Base-by-base conservation (phyloP, 805 yeast genomes). In the Ogataea pini region DNA sequence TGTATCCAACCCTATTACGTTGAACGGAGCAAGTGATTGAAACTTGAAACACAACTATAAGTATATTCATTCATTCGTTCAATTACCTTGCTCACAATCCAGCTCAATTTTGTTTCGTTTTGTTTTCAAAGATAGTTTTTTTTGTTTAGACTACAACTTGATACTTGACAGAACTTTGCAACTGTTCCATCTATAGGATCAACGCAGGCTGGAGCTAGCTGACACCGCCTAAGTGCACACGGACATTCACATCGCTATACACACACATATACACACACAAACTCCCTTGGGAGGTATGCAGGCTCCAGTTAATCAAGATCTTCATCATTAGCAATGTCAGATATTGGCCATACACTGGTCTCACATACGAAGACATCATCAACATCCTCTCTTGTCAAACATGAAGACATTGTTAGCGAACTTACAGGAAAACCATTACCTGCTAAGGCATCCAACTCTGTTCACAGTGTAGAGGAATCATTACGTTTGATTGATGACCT, bases 401-500 rank as follows among this genome's bases (percentile, higher is more conserved):
- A 38, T 17, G 42, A 40, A 40, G 43, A 34, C 4, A 34, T 36
- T 4, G 40, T 32, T 16, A 39, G 44, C 25, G 42, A 38, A n/a
- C 48, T 37, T 14, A 46, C 38, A 24, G 42, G 38, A 8, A 33
- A 46, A 27, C 20, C 40, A 12, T 38, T 33, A 13, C 27, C 41
- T 16, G 25, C 44, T 14, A 38, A 46, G 12, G 39, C 39, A 7
- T 20, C 42, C 13, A 38, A 38, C 16, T 38, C 42, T 5, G 32
- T 32, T 4, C 43, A 22, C 13, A 46, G 45, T 22, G 54, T 52
- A n/a, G 76, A 74, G 47, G 87, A 82, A 59, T 75, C 86, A 10
- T 65, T 85, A 42, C 71, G 83, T 46, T 70, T 82, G 40, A 82
- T 86, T 19, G 90, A 86, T 54, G 94, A 87, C 61, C 68, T 91